Evolutionary conservation across 1,284 basidiomycete species (phyloP).

Genomic region (Amylostereum areolatum): DNA sequence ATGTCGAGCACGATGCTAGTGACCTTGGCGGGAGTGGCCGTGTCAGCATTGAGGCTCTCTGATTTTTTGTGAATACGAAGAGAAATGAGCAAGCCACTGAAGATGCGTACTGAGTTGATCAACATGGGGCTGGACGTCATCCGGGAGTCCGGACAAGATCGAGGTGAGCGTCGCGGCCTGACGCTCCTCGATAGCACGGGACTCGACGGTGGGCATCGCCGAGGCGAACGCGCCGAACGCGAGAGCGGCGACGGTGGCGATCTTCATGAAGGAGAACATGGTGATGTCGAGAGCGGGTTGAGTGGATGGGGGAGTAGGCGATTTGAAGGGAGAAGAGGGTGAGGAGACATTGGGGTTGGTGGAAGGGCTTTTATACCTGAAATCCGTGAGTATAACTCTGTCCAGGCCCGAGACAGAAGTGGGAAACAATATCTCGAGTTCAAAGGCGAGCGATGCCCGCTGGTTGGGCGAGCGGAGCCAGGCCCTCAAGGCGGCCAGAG

Average conservation of each 20-base stretch:
- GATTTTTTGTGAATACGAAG: neutral
- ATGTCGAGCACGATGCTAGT: neutral
- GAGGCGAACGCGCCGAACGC: neutral
- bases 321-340: too few species aligned
- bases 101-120: neutral
- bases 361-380: too few species aligned
- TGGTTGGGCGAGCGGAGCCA: too few species aligned
- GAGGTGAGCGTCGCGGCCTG: neutral
- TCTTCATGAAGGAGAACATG: conserved; percentile 3
- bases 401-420: too few species aligned
- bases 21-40: neutral
- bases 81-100: neutral
- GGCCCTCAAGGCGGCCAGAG: too few species aligned
- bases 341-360: too few species aligned
- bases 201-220: neutral
- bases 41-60: neutral
- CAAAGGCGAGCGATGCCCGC: too few species aligned
- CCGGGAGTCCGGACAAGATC: neutral
- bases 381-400: too few species aligned
- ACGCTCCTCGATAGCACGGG: neutral
- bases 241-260: neutral
- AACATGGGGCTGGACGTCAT: neutral
- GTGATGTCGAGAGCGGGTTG: neutral
- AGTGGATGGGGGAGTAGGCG: too few species aligned
- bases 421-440: too few species aligned